phyloP scores from a whole-genome alignment of 2,329 filamentous ascomycete genomes.

The Clarireedia paspali region DNA sequence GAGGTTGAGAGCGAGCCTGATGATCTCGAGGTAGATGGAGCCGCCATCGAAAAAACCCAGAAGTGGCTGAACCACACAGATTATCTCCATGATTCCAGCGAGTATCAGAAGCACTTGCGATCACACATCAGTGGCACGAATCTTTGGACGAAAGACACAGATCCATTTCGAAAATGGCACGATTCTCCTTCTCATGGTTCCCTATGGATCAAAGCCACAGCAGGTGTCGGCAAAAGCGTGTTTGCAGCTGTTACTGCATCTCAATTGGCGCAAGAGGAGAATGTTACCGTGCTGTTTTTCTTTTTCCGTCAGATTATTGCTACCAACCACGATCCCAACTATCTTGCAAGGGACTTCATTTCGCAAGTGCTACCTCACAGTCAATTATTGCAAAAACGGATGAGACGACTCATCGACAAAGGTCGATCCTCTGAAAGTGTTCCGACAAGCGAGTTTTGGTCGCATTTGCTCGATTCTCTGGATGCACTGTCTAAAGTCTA shows the following conservation, averaged over 20 bases:
- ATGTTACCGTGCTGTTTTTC: background rate
- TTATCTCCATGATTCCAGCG: slow-evolving; percentile 11
- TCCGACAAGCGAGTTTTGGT: slow-evolving; percentile 25
- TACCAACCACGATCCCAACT: slow-evolving; percentile 24
- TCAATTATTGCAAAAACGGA: background rate
- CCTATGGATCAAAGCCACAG: slow-evolving; percentile 40
- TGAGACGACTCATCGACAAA: background rate
- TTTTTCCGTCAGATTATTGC: slow-evolving; percentile 22
- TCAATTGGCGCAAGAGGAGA: slow-evolving; percentile 2
- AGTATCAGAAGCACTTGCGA: slow-evolving; percentile 16
- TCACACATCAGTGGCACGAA: slow-evolving; percentile 16
- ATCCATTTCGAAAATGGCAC: slow-evolving; percentile 15
- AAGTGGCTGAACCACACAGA: slow-evolving; percentile 19
- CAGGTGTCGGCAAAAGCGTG: slow-evolving; percentile 38
- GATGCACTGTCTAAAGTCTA: slow-evolving; percentile 26
- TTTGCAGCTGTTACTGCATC: slow-evolving; percentile 24
- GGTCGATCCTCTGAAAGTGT: background rate
- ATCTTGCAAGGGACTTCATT: slow-evolving; percentile 28
- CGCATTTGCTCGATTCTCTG: slow-evolving; percentile 19
- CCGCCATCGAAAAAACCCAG: background rate
- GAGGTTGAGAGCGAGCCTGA: background rate
- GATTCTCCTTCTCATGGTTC: slow-evolving; percentile 28
- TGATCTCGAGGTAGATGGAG: background rate
- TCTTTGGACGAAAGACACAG: slow-evolving; percentile 16
- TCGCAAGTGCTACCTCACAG: slow-evolving; percentile 27